phyloP scores from a whole-genome alignment of 1,139 yeast species.

The Candida freyschussii region DNA sequence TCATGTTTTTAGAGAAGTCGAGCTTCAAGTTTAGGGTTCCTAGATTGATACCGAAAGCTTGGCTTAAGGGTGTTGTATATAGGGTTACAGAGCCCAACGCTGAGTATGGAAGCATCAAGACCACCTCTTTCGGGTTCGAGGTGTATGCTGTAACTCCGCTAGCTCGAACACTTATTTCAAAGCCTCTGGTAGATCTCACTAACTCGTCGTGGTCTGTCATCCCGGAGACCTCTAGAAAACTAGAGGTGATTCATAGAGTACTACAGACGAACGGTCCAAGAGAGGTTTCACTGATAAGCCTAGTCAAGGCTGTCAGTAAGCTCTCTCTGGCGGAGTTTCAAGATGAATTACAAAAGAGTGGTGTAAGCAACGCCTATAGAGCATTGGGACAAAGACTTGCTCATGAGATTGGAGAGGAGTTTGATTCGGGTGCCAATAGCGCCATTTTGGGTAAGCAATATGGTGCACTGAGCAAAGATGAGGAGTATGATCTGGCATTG shows the following conservation, averaged over 20 bases:
- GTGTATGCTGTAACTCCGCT: constrained; percentile 27
- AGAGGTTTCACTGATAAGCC: constrained; percentile 45
- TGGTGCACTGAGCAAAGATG: constrained; percentile 2
- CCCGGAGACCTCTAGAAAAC: constrained; percentile 34
- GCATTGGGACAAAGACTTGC: constrained; percentile 18
- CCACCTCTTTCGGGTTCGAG: constrained; percentile 21
- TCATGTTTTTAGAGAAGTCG: constrained; percentile 44
- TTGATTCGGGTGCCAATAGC: constrained; percentile 22
- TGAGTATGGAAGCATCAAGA: constrained; percentile 30
- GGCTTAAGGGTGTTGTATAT: constrained; percentile 31
- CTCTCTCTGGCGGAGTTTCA: constrained; percentile 24
- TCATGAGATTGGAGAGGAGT: constrained; percentile 19
- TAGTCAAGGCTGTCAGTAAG: constrained; percentile 34
- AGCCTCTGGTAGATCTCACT: constrained; percentile 24
- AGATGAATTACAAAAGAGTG: constrained; percentile 2
- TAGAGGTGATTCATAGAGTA: constrained; percentile 50
- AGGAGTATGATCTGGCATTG: constrained; percentile 20
- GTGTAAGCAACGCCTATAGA: constrained; percentile 24
- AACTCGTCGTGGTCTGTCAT: constrained; percentile 32
- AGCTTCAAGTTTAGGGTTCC: constrained; percentile 52
- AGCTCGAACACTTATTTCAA: constrained; percentile 23
- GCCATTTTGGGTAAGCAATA: constrained; percentile 27
- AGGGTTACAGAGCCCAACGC: constrained; percentile 26
- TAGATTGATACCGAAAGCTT: constrained; percentile 38
- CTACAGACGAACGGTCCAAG: constrained; percentile 47